Conservation (phyloP, 1,284 basidiomycete genomes). For the Termitomyces sp. region DNA sequence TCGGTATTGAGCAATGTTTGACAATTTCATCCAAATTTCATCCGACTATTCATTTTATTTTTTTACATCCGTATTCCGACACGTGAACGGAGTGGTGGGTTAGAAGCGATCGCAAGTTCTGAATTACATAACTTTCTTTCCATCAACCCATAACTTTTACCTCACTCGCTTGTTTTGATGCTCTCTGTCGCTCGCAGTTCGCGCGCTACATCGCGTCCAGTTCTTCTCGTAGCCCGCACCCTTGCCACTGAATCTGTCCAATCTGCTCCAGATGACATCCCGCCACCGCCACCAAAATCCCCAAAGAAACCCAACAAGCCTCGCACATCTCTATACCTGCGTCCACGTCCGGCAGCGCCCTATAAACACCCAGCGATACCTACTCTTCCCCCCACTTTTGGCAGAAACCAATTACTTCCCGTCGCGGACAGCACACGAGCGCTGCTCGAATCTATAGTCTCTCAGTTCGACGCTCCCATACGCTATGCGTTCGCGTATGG, state of each 20-base stretch:
- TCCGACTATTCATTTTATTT: no score
- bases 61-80: not conserved
- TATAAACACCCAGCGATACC: constrained; percentile 41
- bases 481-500: constrained; percentile 94
- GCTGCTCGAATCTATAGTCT: constrained; percentile 72
- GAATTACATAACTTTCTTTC: not conserved
- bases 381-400: constrained; percentile 65
- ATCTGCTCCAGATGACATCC: constrained; percentile 29
- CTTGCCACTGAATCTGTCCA: constrained; percentile 45
- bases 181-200: constrained; percentile 19
- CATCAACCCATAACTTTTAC: no score
- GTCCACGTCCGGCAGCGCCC: constrained; percentile 47
- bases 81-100: no score
- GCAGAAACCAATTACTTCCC: constrained; percentile 75
- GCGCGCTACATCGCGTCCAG: constrained; percentile 15
- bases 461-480: constrained; percentile 78
- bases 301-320: constrained; percentile 32
- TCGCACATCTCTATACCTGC: constrained; percentile 34
- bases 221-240: constrained; percentile 31
- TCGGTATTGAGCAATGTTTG: no score
- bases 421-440: constrained; percentile 73
- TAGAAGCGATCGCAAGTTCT: not conserved
- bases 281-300: constrained; percentile 21
- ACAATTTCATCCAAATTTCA: no score
- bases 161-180: constrained; percentile 14